Conservation (phyloP, 345 rosid genomes). For the Bretschneidera sinensis region DNA sequence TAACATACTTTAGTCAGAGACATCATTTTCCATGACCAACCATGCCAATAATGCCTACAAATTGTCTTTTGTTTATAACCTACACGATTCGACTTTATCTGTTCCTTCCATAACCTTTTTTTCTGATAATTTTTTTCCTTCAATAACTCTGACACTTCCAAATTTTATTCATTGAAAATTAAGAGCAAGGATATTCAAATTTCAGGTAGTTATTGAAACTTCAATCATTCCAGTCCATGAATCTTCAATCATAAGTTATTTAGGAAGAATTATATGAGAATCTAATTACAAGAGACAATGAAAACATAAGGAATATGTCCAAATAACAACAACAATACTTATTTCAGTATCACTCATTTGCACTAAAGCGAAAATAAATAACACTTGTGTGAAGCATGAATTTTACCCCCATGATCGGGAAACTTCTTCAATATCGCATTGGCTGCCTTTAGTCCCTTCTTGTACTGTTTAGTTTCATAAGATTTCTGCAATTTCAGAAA, state of each 20-base stretch:
- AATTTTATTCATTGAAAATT: too few relatives aligned
- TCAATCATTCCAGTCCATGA: too few relatives aligned
- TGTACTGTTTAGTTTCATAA: conserved; percentile 95
- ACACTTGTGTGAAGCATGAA: conserved; percentile 11
- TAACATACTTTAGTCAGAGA: neutral
- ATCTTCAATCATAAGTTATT: neutral
- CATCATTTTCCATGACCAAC: neutral
- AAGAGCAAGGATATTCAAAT: too few relatives aligned
- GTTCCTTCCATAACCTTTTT: too few relatives aligned
- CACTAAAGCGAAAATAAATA: neutral
- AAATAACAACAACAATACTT: neutral
- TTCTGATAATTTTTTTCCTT: too few relatives aligned
- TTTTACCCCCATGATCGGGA: conserved; percentile 99
- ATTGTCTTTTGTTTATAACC: too few relatives aligned
- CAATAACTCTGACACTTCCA: too few relatives aligned
- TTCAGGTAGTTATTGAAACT: too few relatives aligned
- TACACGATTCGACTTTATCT: too few relatives aligned
- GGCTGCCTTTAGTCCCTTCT: conserved; percentile 99
- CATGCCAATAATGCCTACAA: too few relatives aligned
- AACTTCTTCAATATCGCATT: conserved; percentile 92
- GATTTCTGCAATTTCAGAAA: conserved; percentile 68
- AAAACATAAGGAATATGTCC: neutral
- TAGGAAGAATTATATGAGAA: neutral
- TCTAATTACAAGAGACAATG: neutral
- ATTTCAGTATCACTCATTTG: neutral